Evolutionary conservation across 1,139 yeast genomes (phyloP), one percentile per base, ranked within the genome.

Genomic region (Kurtzmaniella natalensis): DNA sequence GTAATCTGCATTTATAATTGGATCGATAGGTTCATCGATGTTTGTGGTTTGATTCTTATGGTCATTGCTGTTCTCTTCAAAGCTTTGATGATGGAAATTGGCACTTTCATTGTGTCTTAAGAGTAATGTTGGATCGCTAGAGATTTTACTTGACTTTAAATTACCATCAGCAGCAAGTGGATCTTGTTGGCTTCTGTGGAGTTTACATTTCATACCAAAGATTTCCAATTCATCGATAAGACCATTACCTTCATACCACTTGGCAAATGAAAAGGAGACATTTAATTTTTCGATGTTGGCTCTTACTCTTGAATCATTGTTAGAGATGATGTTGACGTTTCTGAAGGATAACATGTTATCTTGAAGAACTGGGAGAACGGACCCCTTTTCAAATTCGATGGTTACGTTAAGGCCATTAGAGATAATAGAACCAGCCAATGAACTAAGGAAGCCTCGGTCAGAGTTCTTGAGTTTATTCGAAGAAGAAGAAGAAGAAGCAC

Each of bases 181-280:
- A 14, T 33, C 28, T n/a, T 19, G 21, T 13, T 21, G 17, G 33
- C 34, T 34, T 22, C 48, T 53, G 47, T 53, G 50, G 20, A 78
- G 55, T 18, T 64, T 62, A 3, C 88, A 89, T 21, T 62, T 64
- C 52, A 81, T 61, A 0, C 92, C 92, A 34, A 62, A 70, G 1
- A 82, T 61, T 37, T 80, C 81, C 30, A 81, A 56, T 42, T 78
- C 78, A 35, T 79, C 64, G 27, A 82, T 72, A 20, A 83, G 57
- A 0, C 94, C 94, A 31, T 71, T 69, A 0, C 87, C 81, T 39
- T 74, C 73, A 33, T 78, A 67, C 89, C 89, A 82, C 52, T 82
- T 82, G 30, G 69, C 66, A 41, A 82, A 73, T 1, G 84, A 77
- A 16, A 82, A 57, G 0, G 82, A 72, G 27, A 81, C 49, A 41